Conservation (phyloP, 2,329 filamentous ascomycete genomes). For the Neofusicoccum umdonicola region DNA sequence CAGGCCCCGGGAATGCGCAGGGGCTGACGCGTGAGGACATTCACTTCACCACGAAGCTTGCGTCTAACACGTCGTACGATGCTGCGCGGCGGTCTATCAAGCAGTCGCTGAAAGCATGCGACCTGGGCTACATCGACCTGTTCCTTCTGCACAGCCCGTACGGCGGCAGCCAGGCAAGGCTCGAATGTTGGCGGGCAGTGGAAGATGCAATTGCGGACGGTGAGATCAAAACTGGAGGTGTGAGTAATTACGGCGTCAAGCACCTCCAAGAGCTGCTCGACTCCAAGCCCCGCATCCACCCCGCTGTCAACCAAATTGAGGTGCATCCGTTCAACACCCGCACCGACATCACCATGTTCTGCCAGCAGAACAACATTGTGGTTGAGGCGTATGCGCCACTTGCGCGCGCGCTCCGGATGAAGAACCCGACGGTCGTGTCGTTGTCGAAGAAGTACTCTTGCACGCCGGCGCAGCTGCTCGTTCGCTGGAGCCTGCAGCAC, state of each 20-base stretch:
- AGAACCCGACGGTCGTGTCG: conserved; percentile 60
- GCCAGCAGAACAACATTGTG: conserved; percentile 64
- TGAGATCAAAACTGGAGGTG: conserved; percentile 68
- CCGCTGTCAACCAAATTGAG: conserved; percentile 71
- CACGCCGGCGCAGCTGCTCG: conserved; percentile 69
- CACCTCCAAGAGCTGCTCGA: conserved; percentile 71
- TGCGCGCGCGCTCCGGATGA: conserved; percentile 68
- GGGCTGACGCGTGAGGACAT: conserved; percentile 65
- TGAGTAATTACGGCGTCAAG: conserved; percentile 74
- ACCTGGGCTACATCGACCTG: conserved; percentile 72
- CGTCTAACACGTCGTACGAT: conserved; percentile 66
- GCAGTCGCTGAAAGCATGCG: conserved; percentile 61
- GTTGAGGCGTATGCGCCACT: conserved; percentile 80
- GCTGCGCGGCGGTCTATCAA: conserved; percentile 65
- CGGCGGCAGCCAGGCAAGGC: conserved; percentile 64
- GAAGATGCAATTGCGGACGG: conserved; percentile 73
- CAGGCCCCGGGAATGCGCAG: conserved; percentile 44
- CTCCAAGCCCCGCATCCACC: conserved; percentile 59
- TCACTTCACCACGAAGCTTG: conserved; percentile 79
- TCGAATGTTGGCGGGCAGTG: conserved; percentile 73
- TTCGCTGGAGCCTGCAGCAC: conserved; percentile 77
- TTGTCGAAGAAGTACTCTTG: conserved; percentile 68
- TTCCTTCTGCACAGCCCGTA: conserved; percentile 79
- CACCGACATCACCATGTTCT: conserved; percentile 63
- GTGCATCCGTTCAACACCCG: conserved; percentile 81